Evolutionary conservation across 345 rosid genomes (phyloP).

Genomic region (Theobroma cacao): DNA sequence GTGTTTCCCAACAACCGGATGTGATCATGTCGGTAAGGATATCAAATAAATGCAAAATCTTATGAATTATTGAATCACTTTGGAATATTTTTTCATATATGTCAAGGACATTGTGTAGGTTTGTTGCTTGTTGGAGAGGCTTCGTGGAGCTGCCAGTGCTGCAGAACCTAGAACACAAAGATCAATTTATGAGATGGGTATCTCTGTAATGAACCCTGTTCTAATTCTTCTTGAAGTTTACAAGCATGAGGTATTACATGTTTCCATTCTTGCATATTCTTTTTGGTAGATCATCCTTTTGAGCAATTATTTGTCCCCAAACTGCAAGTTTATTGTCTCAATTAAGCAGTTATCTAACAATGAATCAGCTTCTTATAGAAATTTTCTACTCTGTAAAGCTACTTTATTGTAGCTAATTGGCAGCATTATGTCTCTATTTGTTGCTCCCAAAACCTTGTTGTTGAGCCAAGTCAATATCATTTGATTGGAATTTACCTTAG

Average conservation of each 20-base stretch:
- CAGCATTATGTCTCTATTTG: neutral
- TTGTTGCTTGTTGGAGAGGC: slow-evolving; percentile 83
- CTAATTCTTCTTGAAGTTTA: slow-evolving; percentile 87
- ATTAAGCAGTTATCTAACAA: neutral
- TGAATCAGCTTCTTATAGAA: neutral
- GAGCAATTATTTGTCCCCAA: neutral
- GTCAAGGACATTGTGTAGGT: slow-evolving; percentile 48
- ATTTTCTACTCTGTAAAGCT: neutral
- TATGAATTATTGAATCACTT: slow-evolving; percentile 11
- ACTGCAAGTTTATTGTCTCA: neutral
- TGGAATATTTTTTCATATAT: slow-evolving; percentile 16
- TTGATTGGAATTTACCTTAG: neutral
- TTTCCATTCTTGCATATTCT: slow-evolving; percentile 5
- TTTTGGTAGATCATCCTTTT: neutral
- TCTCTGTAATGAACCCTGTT: slow-evolving; percentile 64
- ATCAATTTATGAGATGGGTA: slow-evolving; percentile 91
- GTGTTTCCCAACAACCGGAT: slow-evolving; percentile 83
- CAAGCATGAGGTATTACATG: slow-evolving; percentile 77
- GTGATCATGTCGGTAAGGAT: slow-evolving; percentile 69
- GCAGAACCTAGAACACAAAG: slow-evolving; percentile 91
- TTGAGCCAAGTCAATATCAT: neutral
- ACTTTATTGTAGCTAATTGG: neutral
- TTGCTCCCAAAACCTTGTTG: neutral
- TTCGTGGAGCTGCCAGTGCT: slow-evolving; percentile 96
- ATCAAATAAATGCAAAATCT: slow-evolving; percentile 11